Evolutionary conservation across 2,329 filamentous ascomycete species (phyloP), one percentile per base, ranked within the genome.

Genomic region (Grosmannia serpens): DNA sequence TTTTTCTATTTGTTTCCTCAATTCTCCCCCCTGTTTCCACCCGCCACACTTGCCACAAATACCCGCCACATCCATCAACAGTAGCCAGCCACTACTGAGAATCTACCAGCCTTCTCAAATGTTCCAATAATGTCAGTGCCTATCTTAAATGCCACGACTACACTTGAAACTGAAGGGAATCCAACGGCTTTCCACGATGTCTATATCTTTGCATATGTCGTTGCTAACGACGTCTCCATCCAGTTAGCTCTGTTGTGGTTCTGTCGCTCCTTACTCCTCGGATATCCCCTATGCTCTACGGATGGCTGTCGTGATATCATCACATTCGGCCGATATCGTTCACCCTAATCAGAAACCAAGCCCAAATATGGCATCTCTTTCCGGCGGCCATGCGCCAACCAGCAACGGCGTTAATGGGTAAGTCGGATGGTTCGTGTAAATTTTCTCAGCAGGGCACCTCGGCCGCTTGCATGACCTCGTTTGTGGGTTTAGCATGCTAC

Each of bases 301-400:
- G 71, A 76, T 75, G 72, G 75, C 76, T 75, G 74, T 74, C 67
- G 81, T 82, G 78, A 75, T 78, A 62, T 78, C 78, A 64, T 74
- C 76, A 62, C 70, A 69, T 52, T 69, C 29, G 41, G 33, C 74
- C 61, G 73, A 78, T 66, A 67, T 69, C 57, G 65, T 70, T 61
- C 62, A 68, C 64, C 64, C 70, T 67, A 78, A 79, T 66, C 70
- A 77, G 66, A 84, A 82, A 67, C 73, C 71, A 67, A 72, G 76
- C 13, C 57, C 65, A 65, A 74, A 73, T 64, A 80, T 80, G 76
- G 74, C 77, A 60, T 71, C 81, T 59, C 75, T 81, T 66, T 69
- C 72, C 61, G 74, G 78, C 51, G 72, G 69, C 49, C 65, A 65
- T 15, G 31, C 49, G 63, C 62, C 60, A 58, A 55, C 61, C 31